These are phyloP conservation scores for Salvia splendens DNA, from an alignment of 257 asterid species.

Conservation along the genomic window DNA sequence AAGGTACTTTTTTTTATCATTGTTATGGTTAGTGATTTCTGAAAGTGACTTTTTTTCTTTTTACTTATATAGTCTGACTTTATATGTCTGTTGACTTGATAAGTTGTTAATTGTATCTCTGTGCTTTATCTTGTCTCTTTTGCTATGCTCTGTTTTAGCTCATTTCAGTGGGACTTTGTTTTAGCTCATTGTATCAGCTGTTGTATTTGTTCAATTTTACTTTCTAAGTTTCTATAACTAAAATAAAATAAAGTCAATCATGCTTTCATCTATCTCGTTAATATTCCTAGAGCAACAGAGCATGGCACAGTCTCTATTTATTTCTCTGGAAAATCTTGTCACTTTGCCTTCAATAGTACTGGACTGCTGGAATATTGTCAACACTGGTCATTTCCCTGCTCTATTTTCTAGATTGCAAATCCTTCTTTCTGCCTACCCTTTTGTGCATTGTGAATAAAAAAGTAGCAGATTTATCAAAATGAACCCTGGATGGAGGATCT, in stretches of 20 bases:
- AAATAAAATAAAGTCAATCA: neutral
- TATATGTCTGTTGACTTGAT: neutral
- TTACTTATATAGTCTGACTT: neutral
- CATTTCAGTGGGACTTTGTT: neutral
- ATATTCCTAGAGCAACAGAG: neutral
- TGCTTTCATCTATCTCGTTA: neutral
- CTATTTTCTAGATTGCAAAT: constrained; percentile 10
- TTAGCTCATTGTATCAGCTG: neutral
- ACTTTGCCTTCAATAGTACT: constrained; percentile 12
- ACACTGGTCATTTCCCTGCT: constrained; percentile 13
- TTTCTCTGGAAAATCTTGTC: neutral
- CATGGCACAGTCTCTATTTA: neutral
- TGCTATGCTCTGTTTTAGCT: neutral
- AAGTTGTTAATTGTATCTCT: neutral
- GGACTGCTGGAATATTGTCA: neutral
- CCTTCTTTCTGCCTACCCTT: constrained; percentile 12
- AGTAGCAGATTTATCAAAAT: constrained; percentile 37
- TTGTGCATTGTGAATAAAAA: constrained; percentile 30
- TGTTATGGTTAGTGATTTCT: neutral
- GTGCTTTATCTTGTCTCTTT: constrained; percentile 2
- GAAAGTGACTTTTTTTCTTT: neutral
- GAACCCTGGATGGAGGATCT: constrained; percentile 34
- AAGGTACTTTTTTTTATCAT: neutral
- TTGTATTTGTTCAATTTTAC: neutral
- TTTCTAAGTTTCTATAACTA: neutral